Base-by-base conservation (phyloP, 805 yeast genomes). In the Suhomyces tanzawaensis region DNA sequence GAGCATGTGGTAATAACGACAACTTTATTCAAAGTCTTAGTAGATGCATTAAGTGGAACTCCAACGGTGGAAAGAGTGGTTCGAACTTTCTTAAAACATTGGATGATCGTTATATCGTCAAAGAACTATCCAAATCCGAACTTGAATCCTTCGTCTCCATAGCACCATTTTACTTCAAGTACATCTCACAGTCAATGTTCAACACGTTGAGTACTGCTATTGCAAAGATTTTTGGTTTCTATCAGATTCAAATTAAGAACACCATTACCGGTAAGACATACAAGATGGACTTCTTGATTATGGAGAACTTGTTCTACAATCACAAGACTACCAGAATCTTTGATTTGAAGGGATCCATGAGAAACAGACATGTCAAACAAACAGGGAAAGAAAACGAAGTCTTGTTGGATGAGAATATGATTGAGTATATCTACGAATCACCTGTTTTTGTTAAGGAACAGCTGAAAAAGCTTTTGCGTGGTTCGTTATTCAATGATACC, bases 341-440 rank as follows among this genome's bases (percentile, higher is more conserved):
- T 63, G 99, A 93, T 61, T 74, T 93, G 60, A 93, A 93, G 60
- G 99, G 99, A 0, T 90, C 98, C 0, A 93, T 93, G 98, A 71
- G 99, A 45, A 93, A 93, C 60, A 73, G 99, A 47, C 97, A 91
- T 53, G 99, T 91, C 25, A 84, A 90, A 49, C 96, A 91, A 58
- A 95, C 99, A 0, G 99, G 99, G 5, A 82, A 80, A 53, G 96
- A 85, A 45, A 89, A 93, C 54, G 98, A 93, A 60, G 99, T 93
- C 1, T 65, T 93, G 18, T 64, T 93, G 39, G 99, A 93, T 61
- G 99, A 93, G 53, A 93, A 93, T 55, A 93, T 93, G 99, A 95
- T 93, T 44, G 99, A 93, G 56, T 93, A 88, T 57, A 91, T 95
- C 42, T 93, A 88, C 54, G 99, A 93, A 58, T 83, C 95, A 17